These are phyloP conservation scores for Saccharomycopsis sp. DNA, from an alignment of 805 yeast genomes.

Conservation along the genomic window DNA sequence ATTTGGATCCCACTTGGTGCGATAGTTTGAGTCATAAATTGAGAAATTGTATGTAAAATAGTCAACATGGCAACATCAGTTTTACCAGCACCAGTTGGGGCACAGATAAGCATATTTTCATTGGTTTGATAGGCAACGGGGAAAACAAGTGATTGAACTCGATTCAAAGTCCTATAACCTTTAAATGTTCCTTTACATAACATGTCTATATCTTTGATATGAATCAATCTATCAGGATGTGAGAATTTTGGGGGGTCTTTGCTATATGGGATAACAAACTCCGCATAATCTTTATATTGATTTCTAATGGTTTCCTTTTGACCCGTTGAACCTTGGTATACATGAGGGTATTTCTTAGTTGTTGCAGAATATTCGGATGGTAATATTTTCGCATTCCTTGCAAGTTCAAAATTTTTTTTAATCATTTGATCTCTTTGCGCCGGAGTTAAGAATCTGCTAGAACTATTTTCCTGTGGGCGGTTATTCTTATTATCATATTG, in stretches of 20 bases:
- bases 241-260: conserved; percentile 34
- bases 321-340: conserved; percentile 34
- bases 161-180: conserved; percentile 69
- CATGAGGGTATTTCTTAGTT: conserved; percentile 72
- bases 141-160: conserved; percentile 84
- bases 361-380: conserved; percentile 27
- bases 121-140: conserved; percentile 90
- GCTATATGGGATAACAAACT: conserved; percentile 75
- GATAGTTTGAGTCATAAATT: conserved; percentile 48
- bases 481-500: conserved; percentile 24
- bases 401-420: conserved; percentile 39
- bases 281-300: conserved; percentile 61
- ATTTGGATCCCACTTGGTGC: conserved; percentile 44
- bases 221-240: conserved; percentile 43
- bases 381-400: conserved; percentile 42
- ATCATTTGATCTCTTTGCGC: conserved; percentile 51
- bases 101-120: conserved; percentile 93
- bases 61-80: conserved; percentile 87
- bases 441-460: conserved; percentile 36
- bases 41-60: conserved; percentile 71
- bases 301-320: conserved; percentile 61
- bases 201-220: conserved; percentile 59
- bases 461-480: conserved; percentile 17
- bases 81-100: conserved; percentile 98
- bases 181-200: conserved; percentile 80